Evolutionary conservation across 1,284 basidiomycete genomes (phyloP).

Genomic region (Trametes sp.): DNA sequence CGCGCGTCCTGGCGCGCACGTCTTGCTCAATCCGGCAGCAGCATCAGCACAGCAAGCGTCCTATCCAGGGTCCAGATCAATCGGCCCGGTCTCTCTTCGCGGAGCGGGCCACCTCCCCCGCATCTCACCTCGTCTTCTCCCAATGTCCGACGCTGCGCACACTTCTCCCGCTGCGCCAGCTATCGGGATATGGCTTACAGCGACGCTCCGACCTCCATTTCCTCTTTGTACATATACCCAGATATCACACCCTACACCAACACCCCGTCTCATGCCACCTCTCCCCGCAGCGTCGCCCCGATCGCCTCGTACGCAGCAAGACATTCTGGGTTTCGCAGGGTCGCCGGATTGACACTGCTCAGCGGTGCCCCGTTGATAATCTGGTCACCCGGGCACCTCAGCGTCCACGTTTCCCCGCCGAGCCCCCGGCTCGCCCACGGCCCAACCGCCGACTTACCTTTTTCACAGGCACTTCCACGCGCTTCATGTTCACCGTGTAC

Average conservation of each 20-base stretch:
- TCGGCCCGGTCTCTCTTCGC: constrained; percentile 25
- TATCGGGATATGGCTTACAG: not conserved
- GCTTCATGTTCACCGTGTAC: constrained; percentile 88
- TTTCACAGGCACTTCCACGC: constrained; percentile 85
- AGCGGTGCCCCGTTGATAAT: constrained; percentile 84
- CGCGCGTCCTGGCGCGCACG: constrained; percentile 10
- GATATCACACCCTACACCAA: not conserved
- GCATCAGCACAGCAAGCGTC: constrained; percentile 16
- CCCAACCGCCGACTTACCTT: constrained; percentile 56
- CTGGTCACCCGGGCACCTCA: constrained; percentile 44
- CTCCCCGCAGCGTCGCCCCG: constrained; percentile 49
- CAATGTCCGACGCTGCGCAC: constrained; percentile 2
- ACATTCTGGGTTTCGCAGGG: constrained; percentile 80
- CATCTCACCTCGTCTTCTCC: not conserved
- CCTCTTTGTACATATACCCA: not conserved
- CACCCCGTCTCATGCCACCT: constrained; percentile 25
- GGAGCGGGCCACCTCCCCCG: constrained; percentile 18
- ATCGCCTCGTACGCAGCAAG: constrained; percentile 69
- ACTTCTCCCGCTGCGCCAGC: not conserved
- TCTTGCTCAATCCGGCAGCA: constrained; percentile 8
- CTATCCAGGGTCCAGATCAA: constrained; percentile 29
- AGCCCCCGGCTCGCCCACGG: constrained; percentile 4
- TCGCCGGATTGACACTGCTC: constrained; percentile 77
- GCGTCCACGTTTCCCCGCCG: constrained; percentile 24
- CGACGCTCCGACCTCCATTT: not conserved